Percentiles rank a stretch among this genome's conserved stretches.
These are phyloP conservation scores for Penicillium decumbens DNA, from an alignment of 2,329 filamentous ascomycete species.

Conservation along the genomic window DNA sequence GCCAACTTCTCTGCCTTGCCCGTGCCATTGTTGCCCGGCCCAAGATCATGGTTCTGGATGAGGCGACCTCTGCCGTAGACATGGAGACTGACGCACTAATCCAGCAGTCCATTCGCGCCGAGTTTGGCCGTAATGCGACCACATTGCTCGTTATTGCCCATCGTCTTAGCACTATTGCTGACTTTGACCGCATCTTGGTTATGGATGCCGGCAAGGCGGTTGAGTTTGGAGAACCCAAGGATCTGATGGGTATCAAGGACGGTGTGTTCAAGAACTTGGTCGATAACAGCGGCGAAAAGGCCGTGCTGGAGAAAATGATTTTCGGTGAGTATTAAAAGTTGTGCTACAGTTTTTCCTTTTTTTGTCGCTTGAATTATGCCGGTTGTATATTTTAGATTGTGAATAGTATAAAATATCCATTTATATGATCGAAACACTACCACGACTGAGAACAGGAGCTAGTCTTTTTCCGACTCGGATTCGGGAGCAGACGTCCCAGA, in stretches of 20 bases:
- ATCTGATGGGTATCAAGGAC: constrained; percentile 49
- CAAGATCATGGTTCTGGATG: constrained; percentile 75
- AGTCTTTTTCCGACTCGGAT: too few relatives aligned
- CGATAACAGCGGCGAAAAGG: constrained; percentile 25
- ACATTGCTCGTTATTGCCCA: constrained; percentile 74
- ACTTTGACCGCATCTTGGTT: constrained; percentile 71
- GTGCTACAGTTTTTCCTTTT: neutral
- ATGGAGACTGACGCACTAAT: constrained; percentile 71
- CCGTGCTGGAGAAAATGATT: constrained; percentile 23
- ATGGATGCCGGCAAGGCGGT: constrained; percentile 63
- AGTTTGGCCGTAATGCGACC: constrained; percentile 57
- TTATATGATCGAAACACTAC: neutral
- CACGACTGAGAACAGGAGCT: neutral
- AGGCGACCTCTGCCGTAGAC: constrained; percentile 74
- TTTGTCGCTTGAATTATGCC: neutral
- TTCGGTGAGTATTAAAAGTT: constrained; percentile 10
- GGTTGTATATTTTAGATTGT: constrained; percentile 8
- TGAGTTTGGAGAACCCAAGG: constrained; percentile 62
- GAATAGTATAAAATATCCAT: constrained; percentile 3
- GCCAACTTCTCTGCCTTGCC: constrained; percentile 31
- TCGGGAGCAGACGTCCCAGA: too few relatives aligned
- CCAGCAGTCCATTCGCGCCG: constrained; percentile 67
- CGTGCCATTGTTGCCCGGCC: constrained; percentile 61
- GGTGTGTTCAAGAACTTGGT: constrained; percentile 24
- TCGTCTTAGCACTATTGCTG: constrained; percentile 68